These are phyloP conservation scores for Prunus campanulata DNA, from an alignment of 306 rosid genomes.

Conservation along the genomic window DNA sequence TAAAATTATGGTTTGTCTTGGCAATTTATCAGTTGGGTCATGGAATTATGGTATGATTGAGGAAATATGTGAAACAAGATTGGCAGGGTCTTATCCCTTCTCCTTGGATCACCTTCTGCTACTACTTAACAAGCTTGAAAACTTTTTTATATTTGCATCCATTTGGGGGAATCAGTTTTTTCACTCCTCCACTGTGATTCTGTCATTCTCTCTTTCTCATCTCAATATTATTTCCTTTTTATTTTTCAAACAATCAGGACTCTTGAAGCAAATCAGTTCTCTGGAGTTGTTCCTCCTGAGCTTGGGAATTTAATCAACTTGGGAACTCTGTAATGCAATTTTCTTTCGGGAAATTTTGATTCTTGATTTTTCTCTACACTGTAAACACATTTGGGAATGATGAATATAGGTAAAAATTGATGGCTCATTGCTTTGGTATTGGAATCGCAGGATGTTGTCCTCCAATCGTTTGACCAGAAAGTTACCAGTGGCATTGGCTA, in stretches of 20 bases:
- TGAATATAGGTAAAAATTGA: slow-evolving; percentile 2
- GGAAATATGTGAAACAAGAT: background rate
- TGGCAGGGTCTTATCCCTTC: background rate
- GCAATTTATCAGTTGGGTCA: background rate
- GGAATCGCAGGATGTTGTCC: slow-evolving; percentile 55
- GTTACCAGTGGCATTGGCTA: slow-evolving; percentile 53
- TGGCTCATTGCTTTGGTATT: slow-evolving; percentile 18
- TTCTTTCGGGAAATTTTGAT: slow-evolving; percentile 3
- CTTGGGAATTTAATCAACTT: slow-evolving; percentile 64
- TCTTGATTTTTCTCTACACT: slow-evolving; percentile 4
- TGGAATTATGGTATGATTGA: slow-evolving; percentile 14
- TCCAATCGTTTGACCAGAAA: slow-evolving; percentile 73
- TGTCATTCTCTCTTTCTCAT: slow-evolving; percentile 9
- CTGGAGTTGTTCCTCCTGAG: slow-evolving; percentile 62
- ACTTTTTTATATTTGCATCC: background rate
- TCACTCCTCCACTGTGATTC: background rate
- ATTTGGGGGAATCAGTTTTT: background rate
- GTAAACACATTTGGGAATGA: slow-evolving; percentile 12
- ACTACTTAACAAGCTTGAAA: background rate
- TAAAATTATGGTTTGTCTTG: slow-evolving; percentile 9
- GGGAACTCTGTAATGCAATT: slow-evolving; percentile 53
- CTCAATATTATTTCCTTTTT: background rate
- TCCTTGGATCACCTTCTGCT: too few species aligned
- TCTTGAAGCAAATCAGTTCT: slow-evolving; percentile 81
- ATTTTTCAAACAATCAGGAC: slow-evolving; percentile 30